Conservation (phyloP, 2,329 filamentous ascomycete species). For the Aspergillus pseudoviridinutans region DNA sequence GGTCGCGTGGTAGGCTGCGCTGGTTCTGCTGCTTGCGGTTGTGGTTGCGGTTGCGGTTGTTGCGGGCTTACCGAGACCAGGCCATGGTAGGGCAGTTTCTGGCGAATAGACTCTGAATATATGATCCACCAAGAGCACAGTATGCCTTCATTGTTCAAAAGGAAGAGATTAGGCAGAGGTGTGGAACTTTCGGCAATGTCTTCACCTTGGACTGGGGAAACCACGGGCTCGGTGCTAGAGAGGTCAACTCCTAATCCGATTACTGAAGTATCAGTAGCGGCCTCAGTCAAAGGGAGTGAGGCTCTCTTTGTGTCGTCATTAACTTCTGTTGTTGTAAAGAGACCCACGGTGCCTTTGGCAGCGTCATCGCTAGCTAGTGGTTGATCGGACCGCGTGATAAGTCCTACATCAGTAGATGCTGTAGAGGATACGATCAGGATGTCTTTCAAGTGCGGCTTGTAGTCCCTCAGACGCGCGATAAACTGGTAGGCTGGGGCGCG, state of each 20-base stretch:
- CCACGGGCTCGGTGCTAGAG: conserved; percentile 74
- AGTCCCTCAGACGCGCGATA: conserved; percentile 71
- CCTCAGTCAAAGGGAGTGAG: conserved; percentile 65
- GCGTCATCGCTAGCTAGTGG: conserved; percentile 60
- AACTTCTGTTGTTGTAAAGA: conserved; percentile 59
- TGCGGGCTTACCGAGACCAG: conserved; percentile 45
- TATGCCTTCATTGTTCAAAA: conserved; percentile 84
- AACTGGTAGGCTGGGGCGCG: conserved; percentile 70
- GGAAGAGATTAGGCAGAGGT: conserved; percentile 77
- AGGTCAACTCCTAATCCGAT: conserved; percentile 80
- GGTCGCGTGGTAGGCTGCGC: conserved; percentile 16
- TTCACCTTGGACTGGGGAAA: conserved; percentile 71
- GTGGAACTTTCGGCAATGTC: conserved; percentile 74
- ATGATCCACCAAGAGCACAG: conserved; percentile 87
- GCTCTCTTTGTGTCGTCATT: conserved; percentile 73
- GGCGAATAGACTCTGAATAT: conserved; percentile 78
- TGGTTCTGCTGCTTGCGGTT: conserved; percentile 16
- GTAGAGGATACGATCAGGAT: conserved; percentile 79
- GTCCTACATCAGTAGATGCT: conserved; percentile 70
- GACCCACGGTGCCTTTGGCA: conserved; percentile 57
- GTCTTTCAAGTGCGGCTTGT: conserved; percentile 75
- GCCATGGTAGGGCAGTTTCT: conserved; percentile 69
- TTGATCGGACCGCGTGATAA: conserved; percentile 69
- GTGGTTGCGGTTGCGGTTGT: conserved; percentile 30
- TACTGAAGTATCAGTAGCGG: conserved; percentile 66